Percentiles rank a stretch among this genome's conserved stretches.
phyloP scores from a whole-genome alignment of 73 alveolate genomes.

The Blepharisma japonicum region DNA sequence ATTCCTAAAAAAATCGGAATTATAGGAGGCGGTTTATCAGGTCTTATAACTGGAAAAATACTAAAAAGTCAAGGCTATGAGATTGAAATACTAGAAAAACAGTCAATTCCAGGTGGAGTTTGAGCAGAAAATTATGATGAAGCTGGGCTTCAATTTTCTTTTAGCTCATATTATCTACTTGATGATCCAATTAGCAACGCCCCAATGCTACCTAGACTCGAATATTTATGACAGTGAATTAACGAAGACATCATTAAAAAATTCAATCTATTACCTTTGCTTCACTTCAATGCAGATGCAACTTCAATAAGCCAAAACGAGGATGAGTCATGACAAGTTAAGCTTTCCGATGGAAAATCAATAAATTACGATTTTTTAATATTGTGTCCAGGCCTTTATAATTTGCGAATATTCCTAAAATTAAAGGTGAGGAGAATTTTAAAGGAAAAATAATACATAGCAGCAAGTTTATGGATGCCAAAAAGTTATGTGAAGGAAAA shows the following conservation, averaged over 20 bases:
- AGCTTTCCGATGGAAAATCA: background rate
- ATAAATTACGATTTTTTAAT: background rate
- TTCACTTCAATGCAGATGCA: background rate
- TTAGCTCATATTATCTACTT: background rate
- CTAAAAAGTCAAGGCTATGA: constrained; percentile 13
- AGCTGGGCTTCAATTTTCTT: background rate
- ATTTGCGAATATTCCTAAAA: background rate
- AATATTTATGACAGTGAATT: background rate
- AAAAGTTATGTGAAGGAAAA: constrained; percentile 6
- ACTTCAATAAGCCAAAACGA: background rate
- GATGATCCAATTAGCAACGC: background rate
- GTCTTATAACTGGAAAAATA: background rate
- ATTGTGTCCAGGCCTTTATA: background rate
- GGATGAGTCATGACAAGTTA: constrained; percentile 1
- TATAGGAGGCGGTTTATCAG: background rate
- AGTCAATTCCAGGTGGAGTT: constrained; percentile 5
- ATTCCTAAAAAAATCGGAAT: background rate
- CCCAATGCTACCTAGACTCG: background rate
- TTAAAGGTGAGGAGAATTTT: background rate
- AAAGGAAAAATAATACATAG: constrained; percentile 25
- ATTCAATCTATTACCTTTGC: background rate
- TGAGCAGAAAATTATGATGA: constrained; percentile 13
- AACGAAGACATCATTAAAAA: background rate
- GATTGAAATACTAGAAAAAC: background rate
- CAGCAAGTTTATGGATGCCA: background rate